Conservation (phyloP, 495 filamentous ascomycete genomes). For the Xylaria nigripes region DNA sequence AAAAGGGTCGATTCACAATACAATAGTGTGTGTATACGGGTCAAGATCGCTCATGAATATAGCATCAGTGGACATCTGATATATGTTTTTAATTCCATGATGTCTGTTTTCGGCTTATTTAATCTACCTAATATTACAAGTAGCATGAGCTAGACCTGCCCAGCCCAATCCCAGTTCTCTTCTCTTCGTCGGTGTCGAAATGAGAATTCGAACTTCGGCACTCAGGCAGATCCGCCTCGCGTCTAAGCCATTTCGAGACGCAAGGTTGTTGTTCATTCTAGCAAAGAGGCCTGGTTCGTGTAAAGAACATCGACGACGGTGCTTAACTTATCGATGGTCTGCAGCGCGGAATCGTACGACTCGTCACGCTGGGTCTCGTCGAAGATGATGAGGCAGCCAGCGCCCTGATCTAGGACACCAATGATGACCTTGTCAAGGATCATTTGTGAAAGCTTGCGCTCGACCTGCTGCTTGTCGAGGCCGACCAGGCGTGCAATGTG, state of each 20-base stretch:
- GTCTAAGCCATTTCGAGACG: background rate
- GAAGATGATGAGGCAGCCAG: slow-evolving; percentile 91
- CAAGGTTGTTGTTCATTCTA: slow-evolving; percentile 54
- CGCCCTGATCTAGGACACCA: slow-evolving; percentile 94
- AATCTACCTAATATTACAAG: slow-evolving; percentile 13
- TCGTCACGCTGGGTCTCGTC: slow-evolving; percentile 91
- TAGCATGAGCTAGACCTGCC: background rate
- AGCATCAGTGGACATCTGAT: too few species aligned
- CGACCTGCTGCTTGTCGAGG: slow-evolving; percentile 90
- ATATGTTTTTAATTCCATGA: background rate
- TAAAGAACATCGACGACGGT: slow-evolving; percentile 96
- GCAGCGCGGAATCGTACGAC: slow-evolving; percentile 86
- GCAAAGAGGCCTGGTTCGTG: slow-evolving; percentile 89
- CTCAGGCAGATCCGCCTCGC: background rate
- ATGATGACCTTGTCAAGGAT: slow-evolving; percentile 98
- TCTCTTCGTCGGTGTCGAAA: background rate
- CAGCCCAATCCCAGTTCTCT: background rate
- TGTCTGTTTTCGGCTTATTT: background rate
- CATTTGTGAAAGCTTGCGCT: slow-evolving; percentile 97
- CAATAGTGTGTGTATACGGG: too few species aligned
- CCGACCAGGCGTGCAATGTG: slow-evolving; percentile 97
- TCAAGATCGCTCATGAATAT: too few species aligned
- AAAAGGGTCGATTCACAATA: too few species aligned
- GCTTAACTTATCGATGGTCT: slow-evolving; percentile 93
- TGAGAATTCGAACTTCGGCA: too few species aligned